A percentile compares a stretch with the other conserved stretches of the same genome.
Evolutionary conservation across 2,329 filamentous ascomycete genomes (phyloP).

Genomic region (Aureobasidium vineae): DNA sequence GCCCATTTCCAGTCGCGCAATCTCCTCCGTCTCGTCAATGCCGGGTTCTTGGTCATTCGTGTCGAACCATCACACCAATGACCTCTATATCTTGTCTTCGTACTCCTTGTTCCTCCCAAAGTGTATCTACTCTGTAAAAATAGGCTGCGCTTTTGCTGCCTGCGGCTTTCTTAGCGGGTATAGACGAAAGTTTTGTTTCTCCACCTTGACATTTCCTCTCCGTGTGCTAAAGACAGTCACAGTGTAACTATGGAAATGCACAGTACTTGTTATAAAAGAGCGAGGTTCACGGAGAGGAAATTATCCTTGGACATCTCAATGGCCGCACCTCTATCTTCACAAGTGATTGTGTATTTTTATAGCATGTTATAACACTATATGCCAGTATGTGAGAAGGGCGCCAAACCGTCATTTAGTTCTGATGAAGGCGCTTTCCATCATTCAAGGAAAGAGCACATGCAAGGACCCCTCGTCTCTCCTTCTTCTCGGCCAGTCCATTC

Average conservation of each 20-base stretch:
- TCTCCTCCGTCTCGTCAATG: neutral
- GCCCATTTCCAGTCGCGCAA: neutral
- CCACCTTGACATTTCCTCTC: neutral
- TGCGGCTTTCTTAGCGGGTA: slow-evolving; percentile 19
- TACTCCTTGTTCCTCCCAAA: neutral
- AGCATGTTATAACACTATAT: too few species aligned
- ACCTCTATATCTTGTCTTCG: neutral
- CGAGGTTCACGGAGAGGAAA: too few species aligned
- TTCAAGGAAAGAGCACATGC: neutral
- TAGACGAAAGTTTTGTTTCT: slow-evolving; percentile 26
- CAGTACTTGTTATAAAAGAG: too few species aligned
- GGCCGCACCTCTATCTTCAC: too few species aligned
- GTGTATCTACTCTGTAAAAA: slow-evolving; percentile 28
- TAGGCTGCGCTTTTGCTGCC: slow-evolving; percentile 11
- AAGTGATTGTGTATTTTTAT: too few species aligned
- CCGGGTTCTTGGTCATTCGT: neutral
- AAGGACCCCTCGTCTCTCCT: neutral
- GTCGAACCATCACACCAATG: neutral
- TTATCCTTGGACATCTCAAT: too few species aligned
- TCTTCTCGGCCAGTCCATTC: neutral
- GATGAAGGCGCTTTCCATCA: neutral
- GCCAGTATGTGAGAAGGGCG: neutral
- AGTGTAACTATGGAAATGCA: too few species aligned
- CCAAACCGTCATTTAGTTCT: neutral
- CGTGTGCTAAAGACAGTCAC: too few species aligned